A percentile compares a stretch with the other conserved stretches of the same genome.
These are phyloP conservation scores for Tripterygium wilfordii DNA, from an alignment of 177 flowering plant genomes.

Conservation along the genomic window DNA sequence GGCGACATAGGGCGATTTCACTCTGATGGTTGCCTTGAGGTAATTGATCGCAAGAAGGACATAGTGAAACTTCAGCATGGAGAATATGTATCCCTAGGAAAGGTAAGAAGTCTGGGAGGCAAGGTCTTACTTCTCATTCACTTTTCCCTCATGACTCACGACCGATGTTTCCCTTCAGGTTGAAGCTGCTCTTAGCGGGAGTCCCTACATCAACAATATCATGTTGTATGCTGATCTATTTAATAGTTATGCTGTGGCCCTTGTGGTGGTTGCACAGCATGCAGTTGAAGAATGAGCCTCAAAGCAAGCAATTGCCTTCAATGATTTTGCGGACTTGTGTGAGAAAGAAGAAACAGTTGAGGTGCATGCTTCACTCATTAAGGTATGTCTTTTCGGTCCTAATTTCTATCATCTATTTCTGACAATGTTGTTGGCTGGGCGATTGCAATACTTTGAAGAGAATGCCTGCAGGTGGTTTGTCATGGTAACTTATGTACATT, in stretches of 20 bases:
- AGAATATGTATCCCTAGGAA: conserved; percentile 94
- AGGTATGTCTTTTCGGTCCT: conserved; percentile 38
- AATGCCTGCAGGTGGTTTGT: no score
- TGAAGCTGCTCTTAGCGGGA: conserved; percentile 66
- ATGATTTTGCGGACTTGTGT: conserved; percentile 64
- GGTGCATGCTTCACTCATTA: conserved; percentile 67
- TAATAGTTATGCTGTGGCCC: conserved; percentile 86
- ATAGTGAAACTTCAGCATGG: conserved; percentile 99
- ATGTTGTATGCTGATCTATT: conserved; percentile 95
- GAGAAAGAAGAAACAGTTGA: conserved; percentile 63
- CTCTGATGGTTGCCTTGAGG: conserved; percentile 94
- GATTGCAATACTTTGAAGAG: no score
- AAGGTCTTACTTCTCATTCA: background rate
- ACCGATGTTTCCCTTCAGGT: conserved; percentile 49
- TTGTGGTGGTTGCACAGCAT: conserved; percentile 69
- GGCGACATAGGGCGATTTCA: conserved; percentile 94
- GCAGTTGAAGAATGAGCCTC: conserved; percentile 75
- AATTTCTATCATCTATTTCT: background rate
- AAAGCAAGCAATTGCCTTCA: conserved; percentile 41
- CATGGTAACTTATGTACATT: no score
- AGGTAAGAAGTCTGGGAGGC: conserved; percentile 35
- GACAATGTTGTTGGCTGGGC: no score
- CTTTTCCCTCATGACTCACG: background rate
- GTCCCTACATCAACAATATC: conserved; percentile 84
- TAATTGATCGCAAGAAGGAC: conserved; percentile 94